These are phyloP conservation scores for Sarcomyxa edulis DNA, from an alignment of 768 basidiomycete species.

Conservation along the genomic window DNA sequence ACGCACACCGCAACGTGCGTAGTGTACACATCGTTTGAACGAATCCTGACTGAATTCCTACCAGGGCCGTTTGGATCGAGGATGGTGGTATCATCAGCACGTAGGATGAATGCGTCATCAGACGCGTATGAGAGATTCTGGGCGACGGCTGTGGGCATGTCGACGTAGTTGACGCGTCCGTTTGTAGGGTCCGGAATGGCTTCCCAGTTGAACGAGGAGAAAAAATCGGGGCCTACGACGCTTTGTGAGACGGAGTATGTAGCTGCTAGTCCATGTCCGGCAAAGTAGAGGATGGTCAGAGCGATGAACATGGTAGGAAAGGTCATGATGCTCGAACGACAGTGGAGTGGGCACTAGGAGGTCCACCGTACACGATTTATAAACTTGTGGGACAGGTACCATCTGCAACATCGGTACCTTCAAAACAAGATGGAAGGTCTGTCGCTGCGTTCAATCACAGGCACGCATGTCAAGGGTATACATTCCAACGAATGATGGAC, in stretches of 20 bases:
- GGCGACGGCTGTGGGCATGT: conserved; percentile 40
- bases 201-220: conserved; percentile 43
- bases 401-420: no score
- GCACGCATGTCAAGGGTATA: no score
- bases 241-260: conserved; percentile 15
- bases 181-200: conserved; percentile 55
- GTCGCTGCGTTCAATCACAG: no score
- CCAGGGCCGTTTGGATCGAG: conserved; percentile 46
- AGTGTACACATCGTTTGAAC: conserved; percentile 45
- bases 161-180: conserved; percentile 54
- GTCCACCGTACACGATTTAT: no score
- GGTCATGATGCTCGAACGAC: no score
- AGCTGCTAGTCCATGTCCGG: no score
- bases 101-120: conserved; percentile 47
- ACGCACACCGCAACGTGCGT: conserved; percentile 51
- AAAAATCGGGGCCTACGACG: conserved; percentile 32
- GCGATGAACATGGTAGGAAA: no score
- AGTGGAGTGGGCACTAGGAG: no score
- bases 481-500: no score
- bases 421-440: no score
- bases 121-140: conserved; percentile 55
- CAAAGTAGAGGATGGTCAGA: no score
- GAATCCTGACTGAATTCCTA: conserved; percentile 52
- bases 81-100: conserved; percentile 45
- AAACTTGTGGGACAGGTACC: no score